Base-by-base conservation (phyloP, 176 grass and related monocot species). In the Rhipidocladum racemiflorum region DNA sequence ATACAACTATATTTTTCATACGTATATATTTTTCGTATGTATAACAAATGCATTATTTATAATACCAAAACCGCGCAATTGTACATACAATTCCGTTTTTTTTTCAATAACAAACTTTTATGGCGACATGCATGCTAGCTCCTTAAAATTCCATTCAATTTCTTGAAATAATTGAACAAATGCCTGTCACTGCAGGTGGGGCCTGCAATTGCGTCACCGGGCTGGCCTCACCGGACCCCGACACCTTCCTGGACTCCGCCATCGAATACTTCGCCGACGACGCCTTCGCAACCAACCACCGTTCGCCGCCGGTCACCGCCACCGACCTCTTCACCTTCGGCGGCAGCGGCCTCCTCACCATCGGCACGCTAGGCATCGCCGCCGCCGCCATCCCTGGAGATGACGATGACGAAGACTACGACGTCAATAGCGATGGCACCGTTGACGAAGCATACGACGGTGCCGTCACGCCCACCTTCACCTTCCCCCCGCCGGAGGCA, bases 291-390 rank as follows among this genome's bases (percentile, higher is more conserved):
- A 71, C 60, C 60, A 72, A 42, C 63, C 64, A 88, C 13, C 72
- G 53, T 34, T 49, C 83, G 25, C 70, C 60, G 3, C 59, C 14
- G 15, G 74, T 46, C 49, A 57, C 34, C 53, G 32, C 30, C 46
- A 72, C 73, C 27, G 86, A 87, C 17, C 71, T 87, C 45, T 78
- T 90, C 83, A 86, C 70, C 27, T 85, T 89, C 8, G 73, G 74
- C 2, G 77, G 80, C 57, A 78, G 76, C 29, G 82, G 84, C 27
- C 86, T 91, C 53, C 92, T 94, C 38, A 78, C 92, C 70, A 94
- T 94, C 4, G 92, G 86, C 74, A 95, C 92, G 15, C 79, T 89
- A 20, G 88, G 85, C 34, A 81, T 90, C 74, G 70, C 86, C 65
- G 61, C 83, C 6, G 44, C 75, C 9, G 43, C 77, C 14, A 38